Evolutionary conservation across 495 filamentous ascomycete genomes (phyloP), one percentile per base, ranked within the genome.

Genomic region (Tuber microsphaerosporum): DNA sequence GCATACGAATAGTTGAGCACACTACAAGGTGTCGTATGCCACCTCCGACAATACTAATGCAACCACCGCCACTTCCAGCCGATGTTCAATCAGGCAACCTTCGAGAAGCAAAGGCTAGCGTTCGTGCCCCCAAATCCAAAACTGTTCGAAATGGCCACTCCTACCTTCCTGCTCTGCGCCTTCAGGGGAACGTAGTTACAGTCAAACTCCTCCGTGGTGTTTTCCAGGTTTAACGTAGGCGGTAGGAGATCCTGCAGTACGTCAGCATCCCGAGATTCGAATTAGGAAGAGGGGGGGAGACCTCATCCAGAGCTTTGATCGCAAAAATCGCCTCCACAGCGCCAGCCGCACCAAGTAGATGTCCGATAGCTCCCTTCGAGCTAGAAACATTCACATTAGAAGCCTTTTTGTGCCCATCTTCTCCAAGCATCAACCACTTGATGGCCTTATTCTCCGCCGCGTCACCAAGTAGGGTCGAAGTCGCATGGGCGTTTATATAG

Each of bases 121-220:
- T 98, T 98, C 14, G 95, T 99, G 43, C 95, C 95, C 16, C 95
- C 95, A 86, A 99, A 99, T 1, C 95, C 95, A 87, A 99, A 99
- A 82, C 94, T 98, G 81, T 99, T 99, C 31, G 92, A 93, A 79
- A 99, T 77, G 45, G 91, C 91, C 41, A 94, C 92, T 74, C 91
- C 87, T 37, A 97, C 89, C 16, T 85, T 75, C 78, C 89, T 89
- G 42, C 90, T 82, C 82, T 97, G 94, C 2, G 92, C 86, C 44
- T 86, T 76, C 1, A 89, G 86, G 0, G 93, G 90, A 3, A 96
- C 90, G 84, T 97, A 94, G 84, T 99, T 97, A 86, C 93, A 97
- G 73, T 90, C 86, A 71, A 94, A 93, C 14, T 89, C 92, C 72
- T 89, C 86, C 39, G 88, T 87, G 34, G 69, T 73, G 26, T 76